Base-by-base conservation (phyloP, 2,329 filamentous ascomycete genomes). In the Cercospora zeae-maydis region DNA sequence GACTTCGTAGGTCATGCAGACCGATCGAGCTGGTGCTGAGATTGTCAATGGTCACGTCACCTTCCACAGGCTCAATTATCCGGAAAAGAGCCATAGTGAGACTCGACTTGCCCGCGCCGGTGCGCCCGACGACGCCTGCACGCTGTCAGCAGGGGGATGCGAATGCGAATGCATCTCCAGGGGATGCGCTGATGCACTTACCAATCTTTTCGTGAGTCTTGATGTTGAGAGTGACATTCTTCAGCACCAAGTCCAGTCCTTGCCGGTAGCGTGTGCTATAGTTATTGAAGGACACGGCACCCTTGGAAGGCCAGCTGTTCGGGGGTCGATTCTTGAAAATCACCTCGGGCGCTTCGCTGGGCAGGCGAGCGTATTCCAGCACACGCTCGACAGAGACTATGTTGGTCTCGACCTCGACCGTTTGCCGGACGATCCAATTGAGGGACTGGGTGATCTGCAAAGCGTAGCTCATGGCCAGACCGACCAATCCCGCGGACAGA, bases 351-450 rank as follows among this genome's bases (percentile, higher is more conserved):
- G 95, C 93, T 80, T 99, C 95, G 76, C 90, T 95, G 27, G 93
- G 93, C 66, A 99, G 84, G 56, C 86, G 84, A 62, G 93, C 91
- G 78, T 99, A 99, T 78, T 99, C 96, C 55, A 99, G 87, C 53
- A 99, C 93, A 73, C 95, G 90, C 83, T 99, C 95, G 37, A 99
- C 95, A 9, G 93, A 96, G 51, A 99, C 93, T 73, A 99, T 99
- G 78, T 99, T 99, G n/a, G 93, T 98, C 82, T 99, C 96, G n/a
- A 99, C 95, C 78, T 99, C 96, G 34, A 99, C 95, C 0, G 93
- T 97, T 79, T 99, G 95, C 63, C 96, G 88, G 57, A 99, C 95
- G 73, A 99, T 97, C 95, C 95, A 99, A 81, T 98, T 99, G 72
- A 99, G 84, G 36, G 93, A 96, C 69, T 93, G 91, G 1, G 95